Base-by-base conservation (phyloP, 441 rosid species). In the Capsella rubella region DNA sequence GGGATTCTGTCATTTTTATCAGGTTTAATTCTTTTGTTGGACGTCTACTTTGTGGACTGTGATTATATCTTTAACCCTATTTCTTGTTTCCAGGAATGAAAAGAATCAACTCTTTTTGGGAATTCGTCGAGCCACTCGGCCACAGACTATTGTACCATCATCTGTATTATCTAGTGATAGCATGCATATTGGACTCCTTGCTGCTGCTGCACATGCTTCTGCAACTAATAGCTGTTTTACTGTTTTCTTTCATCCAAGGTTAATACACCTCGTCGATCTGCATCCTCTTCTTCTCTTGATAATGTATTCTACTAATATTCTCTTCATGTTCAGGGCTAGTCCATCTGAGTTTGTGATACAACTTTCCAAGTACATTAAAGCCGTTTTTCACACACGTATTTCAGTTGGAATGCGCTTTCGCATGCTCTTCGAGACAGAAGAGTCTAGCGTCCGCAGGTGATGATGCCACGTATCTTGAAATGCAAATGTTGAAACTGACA, bases 161-260 rank as follows among this genome's bases (percentile, higher is more conserved):
- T 91, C 97, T 34, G 90, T 91, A 74, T 72, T 91, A 52, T 91
- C 97, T 12, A 87, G 95, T 80, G 95, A 91, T 71, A 91, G 95
- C 79, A 89, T 91, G 95, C 92, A 89, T 79, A 84, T 91, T 59
- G 97, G 97, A 45, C 89, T 91, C 65, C 97, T 91, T 54, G 97
- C 97, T 67, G 95, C 97, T 46, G 97, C 97, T 53, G 96, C 96
- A 63, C 96, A 88, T 67, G 96, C 96, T 46, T 87, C 96, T 40
- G 87, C 91, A 7, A 90, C 92, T 57, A 85, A 86, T 73, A 91
- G 95, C 76, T 90, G 91, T 40, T 91, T 91, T 69, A 87, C 91
- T 21, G 81, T 91, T 67, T 91, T 91, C 73, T 91, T 83, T 71
- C 90, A 91, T 67, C 97, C 97, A 64, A 91, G 97, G 97, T 91